phyloP scores from a whole-genome alignment of 1,139 yeast genomes.

The Geotrichum aggregatum region DNA sequence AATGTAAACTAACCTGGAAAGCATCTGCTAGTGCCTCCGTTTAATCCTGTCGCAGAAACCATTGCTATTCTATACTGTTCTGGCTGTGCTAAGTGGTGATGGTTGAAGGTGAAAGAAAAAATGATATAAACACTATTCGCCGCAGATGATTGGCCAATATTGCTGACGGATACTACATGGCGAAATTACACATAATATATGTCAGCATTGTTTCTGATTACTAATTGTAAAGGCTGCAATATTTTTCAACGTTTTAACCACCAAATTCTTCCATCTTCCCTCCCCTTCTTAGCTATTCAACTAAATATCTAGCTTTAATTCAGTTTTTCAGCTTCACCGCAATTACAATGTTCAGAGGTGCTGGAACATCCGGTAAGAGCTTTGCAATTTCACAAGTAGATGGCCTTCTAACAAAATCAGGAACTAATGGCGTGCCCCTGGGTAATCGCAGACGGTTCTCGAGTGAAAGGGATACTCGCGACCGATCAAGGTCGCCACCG shows the following conservation, averaged over 20 bases:
- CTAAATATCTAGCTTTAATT: too few species aligned
- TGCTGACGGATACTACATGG: background rate
- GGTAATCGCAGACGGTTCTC: conserved; percentile 29
- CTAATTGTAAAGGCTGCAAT: background rate
- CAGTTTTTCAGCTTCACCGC: background rate
- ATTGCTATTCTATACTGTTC: conserved; percentile 22
- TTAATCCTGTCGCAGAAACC: conserved; percentile 43
- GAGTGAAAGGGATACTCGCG: conserved; percentile 17
- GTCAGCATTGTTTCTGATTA: too few species aligned
- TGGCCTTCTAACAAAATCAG: conserved; percentile 18
- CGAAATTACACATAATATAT: background rate
- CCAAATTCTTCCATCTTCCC: background rate
- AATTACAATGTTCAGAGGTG: conserved; percentile 10
- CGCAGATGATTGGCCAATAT: background rate
- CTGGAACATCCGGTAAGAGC: conserved; percentile 12
- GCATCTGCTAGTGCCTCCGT: conserved; percentile 49
- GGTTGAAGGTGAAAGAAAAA: conserved; percentile 1
- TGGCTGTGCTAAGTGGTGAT: background rate
- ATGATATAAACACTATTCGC: background rate
- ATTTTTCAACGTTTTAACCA: background rate
- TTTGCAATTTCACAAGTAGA: background rate
- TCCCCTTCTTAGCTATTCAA: too few species aligned
- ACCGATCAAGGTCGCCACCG: conserved; percentile 5
- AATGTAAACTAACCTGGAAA: conserved; percentile 39
- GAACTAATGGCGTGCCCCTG: conserved; percentile 34